Evolutionary conservation across 2,329 filamentous ascomycete species (phyloP), one percentile per base, ranked within the genome.

Genomic region (Curvularia sp.): DNA sequence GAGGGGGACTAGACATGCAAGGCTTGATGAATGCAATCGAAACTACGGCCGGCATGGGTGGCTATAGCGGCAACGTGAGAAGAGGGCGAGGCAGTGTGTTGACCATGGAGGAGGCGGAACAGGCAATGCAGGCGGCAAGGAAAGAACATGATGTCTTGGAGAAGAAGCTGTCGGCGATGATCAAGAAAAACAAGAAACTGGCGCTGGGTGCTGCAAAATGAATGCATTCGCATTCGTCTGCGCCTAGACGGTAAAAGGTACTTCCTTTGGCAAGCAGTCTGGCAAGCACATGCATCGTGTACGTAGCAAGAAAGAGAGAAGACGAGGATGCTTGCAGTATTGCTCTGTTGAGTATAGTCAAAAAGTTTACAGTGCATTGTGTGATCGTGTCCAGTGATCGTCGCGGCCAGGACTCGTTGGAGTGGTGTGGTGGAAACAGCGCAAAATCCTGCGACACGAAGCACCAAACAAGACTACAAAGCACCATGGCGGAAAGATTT

Each of bases 161-260:
- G 55, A 76, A 76, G 65, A 77, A 74, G 57, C 49, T 78, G 25
- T 67, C 66, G 3, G 68, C 56, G 13, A 49, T 76, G n/a, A 71
- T 76, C 59, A 78, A 76, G 66, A 70, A 74, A 65, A 77, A 77
- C 48, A 71, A 67, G 60, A 75, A 73, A 62, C n/a, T 74, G 51
- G 57, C 49, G 27, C 23, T 47, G 21, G 60, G 60, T 9, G 28
- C 30, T 13, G 55, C 49, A 21, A 57, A 57, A 32, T 57, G 30
- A 48, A 19, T 18, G 13, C 2, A 13, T 25, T 8, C n/a, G 15
- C 34, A 18, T 34, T 34, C 5, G 12, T 34, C 12, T 34, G 32
- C 32, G 1, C 18, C 4, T 9, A 9, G 19, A n/a, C 10, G 28
- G 23, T 23, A 25, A 28, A 38, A 42, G 15, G n/a, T n/a, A 18